Evolutionary conservation across 345 rosid genomes (phyloP).

Genomic region (Gossypium raimondii): DNA sequence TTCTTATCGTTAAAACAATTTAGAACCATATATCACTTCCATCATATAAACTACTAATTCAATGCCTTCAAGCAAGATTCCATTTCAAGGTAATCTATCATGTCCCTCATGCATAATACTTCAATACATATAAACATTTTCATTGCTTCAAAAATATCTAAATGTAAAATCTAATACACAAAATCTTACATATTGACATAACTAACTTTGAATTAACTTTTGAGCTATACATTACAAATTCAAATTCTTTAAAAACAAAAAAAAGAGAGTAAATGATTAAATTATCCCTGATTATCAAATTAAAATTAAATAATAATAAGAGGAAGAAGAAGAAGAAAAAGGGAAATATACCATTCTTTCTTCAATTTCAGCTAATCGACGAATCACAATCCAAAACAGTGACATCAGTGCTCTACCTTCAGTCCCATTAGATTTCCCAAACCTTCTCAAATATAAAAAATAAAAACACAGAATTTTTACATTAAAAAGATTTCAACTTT

Average conservation of each 20-base stretch:
- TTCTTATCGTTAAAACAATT: too few species aligned
- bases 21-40: too few species aligned
- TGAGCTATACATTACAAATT: not conserved
- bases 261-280: not conserved
- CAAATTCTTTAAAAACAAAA: not conserved
- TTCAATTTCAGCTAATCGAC: conserved; percentile 53
- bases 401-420: conserved; percentile 51
- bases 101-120: not conserved
- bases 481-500: not conserved
- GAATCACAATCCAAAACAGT: conserved; percentile 48
- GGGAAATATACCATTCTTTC: conserved; percentile 41
- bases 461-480: not conserved
- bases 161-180: not conserved
- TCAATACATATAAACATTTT: not conserved
- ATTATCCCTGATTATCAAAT: not conserved
- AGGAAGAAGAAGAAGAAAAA: not conserved
- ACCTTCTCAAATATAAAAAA: conserved; percentile 4
- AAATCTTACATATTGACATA: too few species aligned
- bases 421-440: conserved; percentile 33
- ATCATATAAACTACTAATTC: not conserved
- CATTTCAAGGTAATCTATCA: not conserved
- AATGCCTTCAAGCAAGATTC: not conserved
- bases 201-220: not conserved
- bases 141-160: not conserved
- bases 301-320: not conserved